Percentiles rank a stretch among this genome's conserved stretches.
Evolutionary conservation across 192 early-diverging fungal genomes (phyloP).

Genomic region (Backusella australiensis): DNA sequence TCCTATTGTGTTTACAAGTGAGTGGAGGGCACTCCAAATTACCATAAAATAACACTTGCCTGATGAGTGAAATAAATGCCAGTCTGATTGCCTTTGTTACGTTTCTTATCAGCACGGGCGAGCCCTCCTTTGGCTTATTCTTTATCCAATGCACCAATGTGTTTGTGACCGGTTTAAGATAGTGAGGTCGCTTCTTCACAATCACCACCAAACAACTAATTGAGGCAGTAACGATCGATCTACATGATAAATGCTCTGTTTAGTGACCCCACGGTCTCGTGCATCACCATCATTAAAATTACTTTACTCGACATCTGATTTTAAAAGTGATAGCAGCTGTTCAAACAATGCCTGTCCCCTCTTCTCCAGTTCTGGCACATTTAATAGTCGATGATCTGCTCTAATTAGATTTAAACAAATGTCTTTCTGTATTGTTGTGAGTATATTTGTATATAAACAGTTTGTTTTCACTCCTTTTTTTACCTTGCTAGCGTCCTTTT

Average conservation of each 20-base stretch:
- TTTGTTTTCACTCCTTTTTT: not conserved
- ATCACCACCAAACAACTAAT: constrained; percentile 35
- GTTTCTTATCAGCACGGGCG: constrained; percentile 25
- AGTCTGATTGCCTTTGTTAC: constrained; percentile 34
- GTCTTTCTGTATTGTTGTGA: constrained; percentile 20
- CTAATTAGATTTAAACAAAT: constrained; percentile 33
- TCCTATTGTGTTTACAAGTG: not conserved
- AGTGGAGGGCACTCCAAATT: too few species aligned
- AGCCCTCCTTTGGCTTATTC: constrained; percentile 8
- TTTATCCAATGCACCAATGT: constrained; percentile 26
- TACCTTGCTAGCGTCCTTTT: not conserved
- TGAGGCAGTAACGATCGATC: constrained; percentile 34
- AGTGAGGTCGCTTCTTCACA: constrained; percentile 34
- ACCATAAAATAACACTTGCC: constrained; percentile 8
- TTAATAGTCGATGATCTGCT: constrained; percentile 35
- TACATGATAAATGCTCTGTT: not conserved
- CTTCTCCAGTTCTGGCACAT: constrained; percentile 22
- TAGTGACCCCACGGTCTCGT: constrained; percentile 11
- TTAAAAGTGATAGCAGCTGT: constrained; percentile 10
- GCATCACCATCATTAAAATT: not conserved
- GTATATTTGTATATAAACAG: not conserved
- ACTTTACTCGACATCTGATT: constrained; percentile 6
- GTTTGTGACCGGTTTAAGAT: constrained; percentile 16
- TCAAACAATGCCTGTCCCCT: constrained; percentile 31
- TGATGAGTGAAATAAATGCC: constrained; percentile 34